Evolutionary conservation across 108 stramenopile species (phyloP).

Genomic region (Parmales sp.): DNA sequence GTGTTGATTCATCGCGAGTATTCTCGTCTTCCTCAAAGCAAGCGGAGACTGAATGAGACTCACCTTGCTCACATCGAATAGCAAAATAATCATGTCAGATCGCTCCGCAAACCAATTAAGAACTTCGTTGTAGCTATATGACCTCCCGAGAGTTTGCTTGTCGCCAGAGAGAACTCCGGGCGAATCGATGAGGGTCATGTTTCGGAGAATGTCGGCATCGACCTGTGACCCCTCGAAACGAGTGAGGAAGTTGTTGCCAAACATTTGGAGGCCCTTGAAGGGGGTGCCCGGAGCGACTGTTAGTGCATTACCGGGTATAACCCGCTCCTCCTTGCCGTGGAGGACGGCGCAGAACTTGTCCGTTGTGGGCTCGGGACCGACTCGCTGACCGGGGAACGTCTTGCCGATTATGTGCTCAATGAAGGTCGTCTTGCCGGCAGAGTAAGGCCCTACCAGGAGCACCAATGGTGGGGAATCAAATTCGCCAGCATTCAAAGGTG

Average conservation of each 20-base stretch:
- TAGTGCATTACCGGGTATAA: conserved; percentile 58
- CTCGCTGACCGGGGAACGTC: conserved; percentile 52
- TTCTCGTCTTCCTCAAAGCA: too few relatives aligned
- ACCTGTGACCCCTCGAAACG: conserved; percentile 50
- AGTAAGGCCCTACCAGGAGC: conserved; percentile 50
- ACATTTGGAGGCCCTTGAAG: conserved; percentile 44
- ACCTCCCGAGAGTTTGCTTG: conserved; percentile 47
- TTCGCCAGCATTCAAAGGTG: conserved; percentile 44
- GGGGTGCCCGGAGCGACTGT: conserved; percentile 52
- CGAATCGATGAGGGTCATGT: conserved; percentile 56
- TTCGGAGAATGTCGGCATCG: conserved; percentile 27
- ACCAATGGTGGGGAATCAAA: conserved; percentile 63
- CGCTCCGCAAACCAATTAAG: conserved; percentile 46
- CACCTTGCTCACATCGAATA: conserved; percentile 92
- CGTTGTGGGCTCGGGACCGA: conserved; percentile 55
- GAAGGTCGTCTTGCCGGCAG: conserved; percentile 58
- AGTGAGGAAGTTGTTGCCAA: conserved; percentile 53
- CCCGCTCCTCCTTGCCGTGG: conserved; percentile 42
- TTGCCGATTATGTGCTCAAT: conserved; percentile 38
- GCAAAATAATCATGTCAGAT: conserved; percentile 55
- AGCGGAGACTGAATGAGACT: too few relatives aligned
- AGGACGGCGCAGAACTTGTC: conserved; percentile 53
- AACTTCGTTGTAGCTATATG: conserved; percentile 35
- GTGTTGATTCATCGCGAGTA: too few relatives aligned
- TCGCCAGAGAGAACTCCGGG: conserved; percentile 57